Evolutionary conservation across 23 red algal species (phyloP), one percentile per base, ranked within the genome.

Genomic region (Gracilaria domingensis): DNA sequence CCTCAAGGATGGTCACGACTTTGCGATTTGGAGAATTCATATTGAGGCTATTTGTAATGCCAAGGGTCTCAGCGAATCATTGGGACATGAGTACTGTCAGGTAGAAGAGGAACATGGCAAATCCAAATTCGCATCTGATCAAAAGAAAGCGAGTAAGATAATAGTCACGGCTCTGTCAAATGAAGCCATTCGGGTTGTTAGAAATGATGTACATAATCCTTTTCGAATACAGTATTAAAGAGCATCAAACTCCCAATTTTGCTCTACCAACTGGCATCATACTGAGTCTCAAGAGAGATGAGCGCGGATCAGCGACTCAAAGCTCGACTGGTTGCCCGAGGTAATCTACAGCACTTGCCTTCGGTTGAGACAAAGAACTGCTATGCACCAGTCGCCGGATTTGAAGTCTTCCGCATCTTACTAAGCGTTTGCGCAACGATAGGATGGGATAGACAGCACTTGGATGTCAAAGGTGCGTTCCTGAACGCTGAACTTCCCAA

Each of bases 201-300:
- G 38, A 17, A n/a, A n/a, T n/a, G 11, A 55, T 53, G 51, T 80
- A 8, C 34, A 80, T 39, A 80, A 80, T 51, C 75, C 75, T 6
- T 80, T 8, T 51, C n/a, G 11, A 13, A 80, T n/a, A n/a, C n/a
- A 1, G 13, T 88, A 54, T 21, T 21, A 12, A 20, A 54, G 25
- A 23, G 21, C 51, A 25, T 8, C 23, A 11, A 42, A 77, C n/a
- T 56, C 6, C 23, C 34, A 20, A 20, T 28, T 66, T 2, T 2
- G 32, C 61, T 34, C 32, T 92, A 5, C 75, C 75, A 24, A 82
- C 49, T 24, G 44, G 42, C 17, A 72, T 92, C 17, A 75, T 92
- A 0, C 78, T 92, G 5, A 48, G 80, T n/a, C 44, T 92, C 51
- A 92, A 82, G 61, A 9, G 88, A 3, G 78, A 92, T 51, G 77